Evolutionary conservation across 106 monocot genomes (phyloP).

Genomic region (Apostasia ramifera): DNA sequence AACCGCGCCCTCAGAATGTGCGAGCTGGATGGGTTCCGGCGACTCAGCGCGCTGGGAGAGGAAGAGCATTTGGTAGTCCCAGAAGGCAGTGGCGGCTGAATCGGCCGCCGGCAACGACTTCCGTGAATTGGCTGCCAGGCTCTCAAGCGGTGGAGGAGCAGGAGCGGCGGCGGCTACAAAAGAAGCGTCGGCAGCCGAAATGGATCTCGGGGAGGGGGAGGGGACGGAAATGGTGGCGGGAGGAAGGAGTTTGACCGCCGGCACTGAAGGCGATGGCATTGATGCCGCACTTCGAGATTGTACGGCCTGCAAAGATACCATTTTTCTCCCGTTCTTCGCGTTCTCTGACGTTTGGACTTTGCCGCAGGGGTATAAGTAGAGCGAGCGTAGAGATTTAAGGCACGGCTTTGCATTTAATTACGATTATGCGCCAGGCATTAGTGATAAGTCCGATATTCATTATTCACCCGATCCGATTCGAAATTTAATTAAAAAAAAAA

Average conservation of each 20-base stretch:
- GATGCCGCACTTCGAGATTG: neutral
- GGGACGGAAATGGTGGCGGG: neutral
- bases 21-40: slow-evolving; percentile 29
- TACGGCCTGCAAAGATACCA: neutral
- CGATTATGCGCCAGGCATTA: too few species aligned
- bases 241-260: slow-evolving; percentile 5
- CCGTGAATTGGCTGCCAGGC: neutral
- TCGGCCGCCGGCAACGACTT: neutral
- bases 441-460: too few species aligned
- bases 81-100: slow-evolving; percentile 26
- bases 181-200: neutral
- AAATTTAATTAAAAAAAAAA: too few species aligned
- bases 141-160: neutral
- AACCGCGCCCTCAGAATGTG: slow-evolving; percentile 28
- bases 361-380: too few species aligned
- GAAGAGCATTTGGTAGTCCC: slow-evolving; percentile 92
- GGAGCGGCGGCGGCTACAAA: neutral
- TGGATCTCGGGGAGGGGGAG: slow-evolving; percentile 1
- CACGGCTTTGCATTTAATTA: too few species aligned
- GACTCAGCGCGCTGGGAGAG: slow-evolving; percentile 70
- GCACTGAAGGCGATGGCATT: neutral
- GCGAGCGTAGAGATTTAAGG: too few species aligned
- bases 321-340: too few species aligned
- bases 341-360: too few species aligned
- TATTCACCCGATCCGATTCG: too few species aligned